Evolutionary conservation across 495 filamentous ascomycete species (phyloP), one percentile per base, ranked within the genome.

Genomic region (Tetracladium setigerum): DNA sequence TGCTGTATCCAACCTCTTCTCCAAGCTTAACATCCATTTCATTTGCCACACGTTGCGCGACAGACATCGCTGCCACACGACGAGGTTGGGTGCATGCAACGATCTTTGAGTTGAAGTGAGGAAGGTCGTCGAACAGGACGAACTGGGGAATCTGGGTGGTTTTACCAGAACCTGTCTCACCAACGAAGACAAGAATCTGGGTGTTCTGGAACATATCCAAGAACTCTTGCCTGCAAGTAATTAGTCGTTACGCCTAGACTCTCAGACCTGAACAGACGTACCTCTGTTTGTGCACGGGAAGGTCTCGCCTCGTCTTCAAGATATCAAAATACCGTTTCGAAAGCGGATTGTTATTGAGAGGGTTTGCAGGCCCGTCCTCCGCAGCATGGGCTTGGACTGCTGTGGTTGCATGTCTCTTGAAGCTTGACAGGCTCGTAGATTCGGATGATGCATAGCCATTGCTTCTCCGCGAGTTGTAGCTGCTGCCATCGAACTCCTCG

Each of bases 81-180:
- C 94, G 86, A 54, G 94, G 94, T 64, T 99, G 92, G 5, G 92
- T 99, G 77, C 92, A 99, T 46, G 92, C 92, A 32, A 99, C 83
- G 66, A 95, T 79, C 70, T 95, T 96, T 41, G 70, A 66, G 55
- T 84, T 78, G 30, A 78, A 72, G 52, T 96, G 86, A 5, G 94
- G 92, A 17, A 94, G 77, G 67, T 99, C 94, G 70, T 99, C 94
- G 72, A 84, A 96, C 12, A 96, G 76, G 48, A 99, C 88, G 63
- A 95, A 99, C 62, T 99, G 94, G 0, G 94, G 94, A 45, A 99
- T 97, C 67, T 99, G 94, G 0, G 92, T 98, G 0, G 92, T 98
- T 67, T 98, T 98, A 65, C 92, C 92, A 55, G 92, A 98, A 82
- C 92, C 92, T 2, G 92, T 98, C 72, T 98, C 92, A 69, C 94